Evolutionary conservation across 2,329 filamentous ascomycete species (phyloP), one percentile per base, ranked within the genome.

Genomic region (Alternaria consortialis): DNA sequence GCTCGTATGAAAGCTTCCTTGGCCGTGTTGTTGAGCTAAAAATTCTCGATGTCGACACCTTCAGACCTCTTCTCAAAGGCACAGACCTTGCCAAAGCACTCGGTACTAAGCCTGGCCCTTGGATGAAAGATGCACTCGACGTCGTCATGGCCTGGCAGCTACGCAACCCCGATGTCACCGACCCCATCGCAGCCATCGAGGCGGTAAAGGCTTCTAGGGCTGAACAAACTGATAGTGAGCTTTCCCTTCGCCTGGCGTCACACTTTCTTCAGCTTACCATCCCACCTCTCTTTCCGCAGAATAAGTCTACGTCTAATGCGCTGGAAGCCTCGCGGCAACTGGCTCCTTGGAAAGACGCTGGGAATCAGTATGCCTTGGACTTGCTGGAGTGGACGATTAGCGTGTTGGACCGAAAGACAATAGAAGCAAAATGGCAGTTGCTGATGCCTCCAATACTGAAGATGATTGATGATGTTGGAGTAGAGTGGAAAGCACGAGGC

Each of bases 61-160:
- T 84, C 64, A 84, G 80, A 69, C 81, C 83, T 13, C 76, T 86
- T 5, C 70, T 97, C 34, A 91, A 96, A 73, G 94, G 95, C 15
- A 90, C 86, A 39, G 83, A 90, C 53, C 85, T 98, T 20, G 86
- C 88, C 17, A 85, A 88, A 63, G 87, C 86, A 4, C 83, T 98
- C 4, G 81, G 80, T 17, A 87, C 85, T 0, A 88, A 88, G 64
- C 90, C 91, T 0, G 93, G 92, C 1, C 88, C 84, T n/a, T 98
- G 94, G 94, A 91, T 96, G 85, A 88, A 88, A 55, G 84, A 85
- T 46, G 93, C 93, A 4, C 81, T 97, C 47, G 90, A 96, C 32
- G 83, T 93, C 4, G 91, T 92, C 62, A 87, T 96, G 78, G 88
- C 89, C 62, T 98, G 94, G 93, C 95, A 98, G 79, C 85, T 98